A percentile compares a stretch with the other conserved stretches of the same genome.
Evolutionary conservation across 352 stramenopile genomes (phyloP).

Genomic region (Pythium chondricola): DNA sequence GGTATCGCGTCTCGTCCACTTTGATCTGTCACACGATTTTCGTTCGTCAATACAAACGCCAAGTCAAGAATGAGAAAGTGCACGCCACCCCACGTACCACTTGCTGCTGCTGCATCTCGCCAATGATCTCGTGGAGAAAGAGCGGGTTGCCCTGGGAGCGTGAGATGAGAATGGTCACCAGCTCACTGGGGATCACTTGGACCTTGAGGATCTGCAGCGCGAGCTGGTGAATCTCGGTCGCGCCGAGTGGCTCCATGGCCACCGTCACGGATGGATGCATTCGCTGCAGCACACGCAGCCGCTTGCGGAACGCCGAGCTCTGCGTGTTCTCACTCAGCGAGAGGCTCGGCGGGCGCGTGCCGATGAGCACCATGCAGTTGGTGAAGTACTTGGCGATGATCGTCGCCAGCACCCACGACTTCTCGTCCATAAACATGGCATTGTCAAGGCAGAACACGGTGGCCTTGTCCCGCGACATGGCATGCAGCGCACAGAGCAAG

Average conservation of each 20-base stretch:
- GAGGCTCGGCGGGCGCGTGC: constrained; percentile 59
- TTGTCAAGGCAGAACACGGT: constrained; percentile 80
- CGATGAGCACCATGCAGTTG: constrained; percentile 73
- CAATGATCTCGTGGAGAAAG: constrained; percentile 80
- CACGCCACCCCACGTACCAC: constrained; percentile 26
- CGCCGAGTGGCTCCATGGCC: constrained; percentile 46
- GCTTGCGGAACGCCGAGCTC: constrained; percentile 71
- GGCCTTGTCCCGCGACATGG: constrained; percentile 59
- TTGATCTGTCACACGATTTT: constrained; percentile 28
- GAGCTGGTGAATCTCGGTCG: constrained; percentile 52
- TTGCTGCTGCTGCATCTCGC: constrained; percentile 74
- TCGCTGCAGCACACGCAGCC: constrained; percentile 61
- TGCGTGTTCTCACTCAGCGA: constrained; percentile 62
- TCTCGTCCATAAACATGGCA: constrained; percentile 85
- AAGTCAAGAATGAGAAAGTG: neutral
- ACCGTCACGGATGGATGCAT: constrained; percentile 45
- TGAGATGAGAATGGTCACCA: constrained; percentile 62
- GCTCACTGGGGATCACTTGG: constrained; percentile 42
- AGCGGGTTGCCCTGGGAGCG: constrained; percentile 78
- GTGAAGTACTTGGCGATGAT: constrained; percentile 85
- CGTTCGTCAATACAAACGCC: neutral
- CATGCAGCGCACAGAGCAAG: constrained; percentile 68
- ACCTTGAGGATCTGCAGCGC: constrained; percentile 63
- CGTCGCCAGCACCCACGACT: constrained; percentile 76
- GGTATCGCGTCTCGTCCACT: constrained; percentile 48